Evolutionary conservation across 768 basidiomycete genomes (phyloP), one percentile per base, ranked within the genome.

Genomic region (Leccinellum rugosiceps): DNA sequence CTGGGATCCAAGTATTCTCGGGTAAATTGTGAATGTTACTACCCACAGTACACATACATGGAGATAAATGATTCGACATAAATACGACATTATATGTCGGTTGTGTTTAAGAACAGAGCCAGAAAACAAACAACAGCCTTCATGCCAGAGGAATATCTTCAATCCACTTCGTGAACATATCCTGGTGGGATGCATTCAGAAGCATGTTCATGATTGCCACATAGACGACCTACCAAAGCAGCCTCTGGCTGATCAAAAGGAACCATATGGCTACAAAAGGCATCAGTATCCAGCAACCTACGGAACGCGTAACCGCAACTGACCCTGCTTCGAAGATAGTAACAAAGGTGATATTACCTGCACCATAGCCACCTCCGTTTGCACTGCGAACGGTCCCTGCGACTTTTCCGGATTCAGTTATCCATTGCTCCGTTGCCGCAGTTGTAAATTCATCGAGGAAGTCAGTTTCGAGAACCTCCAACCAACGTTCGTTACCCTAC

Each of bases 161-260:
- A 44, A 86, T 77, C 86, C 86, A 87, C 56, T 79, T 77, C 13
- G 78, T 79, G 68, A 87, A 76, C 66, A 86, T 66, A 62, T 86
- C 84, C 85, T 86, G 58, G 35, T 57, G 48, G 28, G 50, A 41
- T 44, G 46, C 28, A 26, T 21, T 57, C 11, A 44, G 49, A 25
- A 30, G 30, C 9, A 34, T 8, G 15, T 56, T 51, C 31, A 45
- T 9, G 28, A n/a, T 5, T 14, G 13, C 1, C 35, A 1, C 2
- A 8, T 8, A 30, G 41, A 57, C 6, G 30, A 68, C 85, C 50
- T 65, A 88, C 92, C 68, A 93, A 75, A 46, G 93, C 84, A 41
- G 86, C 94, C 65, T 91, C 89, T 1, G 94, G 89, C 67, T 95
- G 92, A 72, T 98, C 92, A 66, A 80, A 86, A 5, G 94, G 93